Evolutionary conservation across 192 early-diverging fungal genomes (phyloP), one percentile per base, ranked within the genome.

Genomic region (Helicostylum pulchrum): DNA sequence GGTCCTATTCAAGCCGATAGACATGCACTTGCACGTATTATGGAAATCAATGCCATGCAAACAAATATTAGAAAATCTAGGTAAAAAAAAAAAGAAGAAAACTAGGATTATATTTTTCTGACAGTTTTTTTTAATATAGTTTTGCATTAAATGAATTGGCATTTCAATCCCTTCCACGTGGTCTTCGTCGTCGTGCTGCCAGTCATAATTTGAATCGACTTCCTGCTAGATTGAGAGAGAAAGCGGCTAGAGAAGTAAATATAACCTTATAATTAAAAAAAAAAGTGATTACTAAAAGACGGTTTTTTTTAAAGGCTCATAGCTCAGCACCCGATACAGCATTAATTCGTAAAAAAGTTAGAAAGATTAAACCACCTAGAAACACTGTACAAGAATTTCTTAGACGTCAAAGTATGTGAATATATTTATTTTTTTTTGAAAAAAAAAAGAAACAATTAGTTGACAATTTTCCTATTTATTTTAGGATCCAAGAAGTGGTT

Each of bases 181-280:
- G 94, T 60, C 87, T 97, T 71, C 82, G 96, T 26, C 85, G 96
- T n/a, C 82, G 96, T 45, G 91, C 94, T 19, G 96, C 96, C 23
- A 93, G 91, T 67, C 92, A 95, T 74, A 99, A 99, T 74, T 81
- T 93, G 45, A 94, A 96, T 65, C 87, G 95, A 19, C 69, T 99
- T n/a, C 96, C 96, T 5, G 78, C 80, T 30, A 83, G 89, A 34
- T 72, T 95, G 47, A 83, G 93, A n/a, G 84, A 86, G 42, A 76
- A 85, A 48, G 95, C 96, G 11, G 65, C 77, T 11, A 76, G 82
- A 39, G 94, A 99, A 78, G 82, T 81, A 64, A 23, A 46, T n/a
- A 11, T n/a, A 34, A 54, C 14, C 46, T 12, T 6, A 17, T 15
- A 1, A 20, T 15, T 7, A 34, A 32, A 48, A 34, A 32, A n/a